Conservation (phyloP, 495 filamentous ascomycete species). For the Penicillium manginii region DNA sequence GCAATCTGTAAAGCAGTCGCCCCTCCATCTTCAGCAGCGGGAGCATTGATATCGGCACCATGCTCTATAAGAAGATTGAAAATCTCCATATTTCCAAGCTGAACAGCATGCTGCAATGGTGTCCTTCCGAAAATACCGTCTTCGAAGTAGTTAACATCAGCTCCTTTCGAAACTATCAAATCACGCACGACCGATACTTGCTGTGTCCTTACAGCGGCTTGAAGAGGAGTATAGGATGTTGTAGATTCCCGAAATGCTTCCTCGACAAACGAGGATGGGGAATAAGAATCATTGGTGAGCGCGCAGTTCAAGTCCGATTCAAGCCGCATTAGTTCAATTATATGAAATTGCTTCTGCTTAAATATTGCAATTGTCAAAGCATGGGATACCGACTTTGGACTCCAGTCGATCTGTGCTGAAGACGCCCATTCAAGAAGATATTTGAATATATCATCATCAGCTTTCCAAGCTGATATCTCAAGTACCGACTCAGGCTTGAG, state of each 20-base stretch:
- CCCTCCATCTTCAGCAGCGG: conserved; percentile 12
- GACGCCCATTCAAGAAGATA: neutral
- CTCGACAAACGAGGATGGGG: neutral
- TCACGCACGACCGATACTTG: neutral
- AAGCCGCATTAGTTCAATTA: neutral
- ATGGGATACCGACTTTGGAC: neutral
- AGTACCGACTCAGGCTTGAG: neutral
- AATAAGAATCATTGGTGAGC: neutral
- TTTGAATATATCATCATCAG: neutral
- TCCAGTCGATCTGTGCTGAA: neutral
- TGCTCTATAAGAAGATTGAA: conserved; percentile 3
- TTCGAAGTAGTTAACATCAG: conserved; percentile 2
- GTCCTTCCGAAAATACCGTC: neutral
- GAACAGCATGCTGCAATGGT: conserved; percentile 4
- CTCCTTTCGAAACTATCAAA: neutral
- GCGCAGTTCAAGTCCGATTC: neutral
- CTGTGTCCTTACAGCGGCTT: neutral
- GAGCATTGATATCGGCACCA: conserved; percentile 31
- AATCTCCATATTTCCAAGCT: conserved; percentile 9
- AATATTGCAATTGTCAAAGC: neutral
- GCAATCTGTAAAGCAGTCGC: conserved; percentile 22
- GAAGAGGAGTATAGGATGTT: neutral
- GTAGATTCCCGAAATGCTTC: neutral
- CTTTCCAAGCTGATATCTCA: neutral
- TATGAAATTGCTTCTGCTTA: neutral